Evolutionary conservation across 805 yeast species (phyloP).

Genomic region (Sugiyamaella boreocaroliniensis): DNA sequence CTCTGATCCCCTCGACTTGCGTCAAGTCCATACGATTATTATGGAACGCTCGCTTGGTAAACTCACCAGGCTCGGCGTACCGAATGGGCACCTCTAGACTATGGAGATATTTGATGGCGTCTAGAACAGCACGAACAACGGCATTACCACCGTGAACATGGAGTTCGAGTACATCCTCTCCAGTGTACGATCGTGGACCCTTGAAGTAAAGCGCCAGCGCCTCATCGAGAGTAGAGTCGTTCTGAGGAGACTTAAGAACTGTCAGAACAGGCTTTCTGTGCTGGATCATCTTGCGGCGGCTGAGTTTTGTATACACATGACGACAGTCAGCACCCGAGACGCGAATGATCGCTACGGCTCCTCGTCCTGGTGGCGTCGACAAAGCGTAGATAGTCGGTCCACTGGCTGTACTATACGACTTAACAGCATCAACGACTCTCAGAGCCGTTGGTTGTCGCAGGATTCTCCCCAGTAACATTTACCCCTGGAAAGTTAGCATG

Average conservation of each 20-base stretch:
- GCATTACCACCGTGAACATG: constrained; percentile 94
- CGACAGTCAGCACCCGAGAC: constrained; percentile 65
- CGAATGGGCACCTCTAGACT: constrained; percentile 41
- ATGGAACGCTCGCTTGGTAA: constrained; percentile 76
- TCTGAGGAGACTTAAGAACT: constrained; percentile 42
- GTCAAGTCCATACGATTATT: constrained; percentile 82
- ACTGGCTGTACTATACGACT: not conserved
- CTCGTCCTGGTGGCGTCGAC: constrained; percentile 71
- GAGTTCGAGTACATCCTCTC: constrained; percentile 85
- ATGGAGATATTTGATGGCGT: constrained; percentile 45
- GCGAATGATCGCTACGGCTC: constrained; percentile 84
- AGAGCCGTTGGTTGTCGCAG: too few relatives aligned
- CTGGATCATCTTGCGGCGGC: constrained; percentile 36
- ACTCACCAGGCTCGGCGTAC: constrained; percentile 91
- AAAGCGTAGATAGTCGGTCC: constrained; percentile 72
- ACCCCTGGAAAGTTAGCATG: not conserved
- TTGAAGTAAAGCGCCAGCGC: constrained; percentile 65
- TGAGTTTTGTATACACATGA: constrained; percentile 36
- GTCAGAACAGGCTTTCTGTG: constrained; percentile 49
- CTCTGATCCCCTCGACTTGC: constrained; percentile 84
- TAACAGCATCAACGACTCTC: not conserved
- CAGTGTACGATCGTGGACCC: constrained; percentile 78
- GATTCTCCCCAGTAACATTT: not conserved
- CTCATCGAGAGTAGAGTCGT: constrained; percentile 54
- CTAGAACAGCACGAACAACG: constrained; percentile 60